Conservation (phyloP, 73 alveolate genomes). For the Diophrys appendiculata region DNA sequence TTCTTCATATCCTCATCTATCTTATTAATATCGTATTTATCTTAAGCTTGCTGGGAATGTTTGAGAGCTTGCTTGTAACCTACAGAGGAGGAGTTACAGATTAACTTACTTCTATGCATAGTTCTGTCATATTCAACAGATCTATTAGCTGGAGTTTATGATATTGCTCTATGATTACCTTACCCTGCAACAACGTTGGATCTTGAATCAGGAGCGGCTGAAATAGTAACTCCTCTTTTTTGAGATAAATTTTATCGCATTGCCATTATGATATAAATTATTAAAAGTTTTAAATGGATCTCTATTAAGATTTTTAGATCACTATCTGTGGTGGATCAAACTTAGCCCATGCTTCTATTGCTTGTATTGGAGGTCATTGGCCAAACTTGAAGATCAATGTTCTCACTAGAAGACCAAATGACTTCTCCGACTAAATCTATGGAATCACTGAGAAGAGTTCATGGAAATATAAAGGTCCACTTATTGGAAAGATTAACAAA, state of each 20-base stretch:
- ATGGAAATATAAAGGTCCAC: constrained; percentile 69
- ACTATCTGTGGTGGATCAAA: constrained; percentile 77
- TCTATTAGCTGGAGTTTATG: not conserved
- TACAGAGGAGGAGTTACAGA: too few relatives aligned
- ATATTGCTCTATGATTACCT: not conserved
- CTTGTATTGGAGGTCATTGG: constrained; percentile 53
- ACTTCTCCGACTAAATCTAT: constrained; percentile 32
- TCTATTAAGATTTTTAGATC: not conserved
- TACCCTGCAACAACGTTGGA: not conserved
- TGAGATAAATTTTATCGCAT: not conserved
- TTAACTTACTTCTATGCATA: not conserved
- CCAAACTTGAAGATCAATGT: constrained; percentile 56
- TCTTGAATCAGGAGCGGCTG: not conserved
- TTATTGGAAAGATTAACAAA: constrained; percentile 58
- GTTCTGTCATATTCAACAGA: not conserved
- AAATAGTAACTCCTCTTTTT: not conserved
- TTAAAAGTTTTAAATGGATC: not conserved
- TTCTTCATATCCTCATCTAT: not conserved
- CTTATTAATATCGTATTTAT: not conserved
- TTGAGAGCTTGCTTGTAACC: not conserved
- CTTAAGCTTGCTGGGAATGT: not conserved
- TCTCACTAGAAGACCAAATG: constrained; percentile 68
- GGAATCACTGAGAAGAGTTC: constrained; percentile 65
- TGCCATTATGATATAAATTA: not conserved
- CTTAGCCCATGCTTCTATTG: constrained; percentile 74